Base-by-base conservation (phyloP, 345 rosid genomes). In the Triadica sebifera region DNA sequence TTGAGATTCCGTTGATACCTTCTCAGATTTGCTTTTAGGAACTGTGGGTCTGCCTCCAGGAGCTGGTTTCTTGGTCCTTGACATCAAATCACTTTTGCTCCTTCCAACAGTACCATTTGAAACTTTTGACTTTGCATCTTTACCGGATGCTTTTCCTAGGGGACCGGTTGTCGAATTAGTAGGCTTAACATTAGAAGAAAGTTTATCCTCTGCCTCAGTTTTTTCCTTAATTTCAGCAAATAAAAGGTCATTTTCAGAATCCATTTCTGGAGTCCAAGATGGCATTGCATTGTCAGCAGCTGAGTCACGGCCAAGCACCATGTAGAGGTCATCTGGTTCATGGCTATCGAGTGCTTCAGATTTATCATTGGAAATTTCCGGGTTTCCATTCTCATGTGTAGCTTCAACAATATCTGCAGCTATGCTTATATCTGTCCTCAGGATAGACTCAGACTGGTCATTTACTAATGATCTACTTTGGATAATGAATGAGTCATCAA, bases 311-410 rank as follows among this genome's bases (percentile, higher is more conserved):
- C 89, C 94, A 73, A 89, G 89, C 78, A 95, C 87, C 97, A 95
- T 91, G 80, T 79, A 89, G 77, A 95, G 97, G 63, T 95, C 99
- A 85, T 95, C 98, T 71, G 98, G 99, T 67, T 95, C 97, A 65
- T 80, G 77, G 17, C 73, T 67, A 58, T 50, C 65, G 38, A 72
- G 39, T 43, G 78, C 73, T 66, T 52, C 80, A 49, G 70, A 56
- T 67, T 81, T 84, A 50, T 79, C 68, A 12, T 24, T 81, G 12
- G 72, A 77, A 68, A 69, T 71, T 56, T 90, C 89, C 0, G 75
- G 61, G 45, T 65, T 72, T 64, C 62, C 72, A 76, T 85, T 83
- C 72, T 83, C 90, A 25, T 81, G 85, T 69, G 74, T 52, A 56
- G 78, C 84, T 70, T 81, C 89, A 59, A 82, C 72, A 50, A 86